These are phyloP conservation scores for Exserohilum rostratum DNA, from an alignment of 2,329 filamentous ascomycete genomes.

Conservation along the genomic window DNA sequence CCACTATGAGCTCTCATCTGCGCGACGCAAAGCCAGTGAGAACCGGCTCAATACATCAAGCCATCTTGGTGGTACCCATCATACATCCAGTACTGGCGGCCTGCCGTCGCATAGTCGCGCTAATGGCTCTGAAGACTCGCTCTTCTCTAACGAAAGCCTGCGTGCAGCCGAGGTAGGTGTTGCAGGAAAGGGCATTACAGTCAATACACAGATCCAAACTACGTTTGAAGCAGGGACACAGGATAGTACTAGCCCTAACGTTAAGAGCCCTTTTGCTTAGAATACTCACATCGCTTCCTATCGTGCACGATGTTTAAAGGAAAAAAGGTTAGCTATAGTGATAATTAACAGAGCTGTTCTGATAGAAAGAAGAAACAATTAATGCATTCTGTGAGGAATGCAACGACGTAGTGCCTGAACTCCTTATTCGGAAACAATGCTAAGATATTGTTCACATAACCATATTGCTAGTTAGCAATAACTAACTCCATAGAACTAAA, in stretches of 20 bases:
- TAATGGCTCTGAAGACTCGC: conserved; percentile 24
- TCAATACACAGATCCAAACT: conserved; percentile 22
- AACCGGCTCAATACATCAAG: conserved; percentile 6
- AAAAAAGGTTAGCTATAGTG: no score
- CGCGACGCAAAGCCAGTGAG: conserved; percentile 17
- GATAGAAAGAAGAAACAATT: no score
- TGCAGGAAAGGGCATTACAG: conserved; percentile 13
- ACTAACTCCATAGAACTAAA: no score
- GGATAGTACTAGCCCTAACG: conserved; percentile 1
- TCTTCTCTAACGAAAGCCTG: conserved; percentile 10
- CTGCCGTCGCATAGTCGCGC: conserved; percentile 6
- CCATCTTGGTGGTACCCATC: not conserved
- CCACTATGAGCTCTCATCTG: conserved; percentile 31
- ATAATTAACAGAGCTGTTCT: no score
- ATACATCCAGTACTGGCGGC: conserved; percentile 1
- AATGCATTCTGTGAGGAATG: no score
- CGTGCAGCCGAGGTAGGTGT: not conserved
- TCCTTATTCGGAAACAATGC: no score
- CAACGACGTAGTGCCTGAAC: no score
- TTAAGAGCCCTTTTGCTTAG: conserved; percentile 7
- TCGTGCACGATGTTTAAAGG: no score
- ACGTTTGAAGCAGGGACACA: conserved; percentile 7
- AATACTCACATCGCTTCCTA: not conserved
- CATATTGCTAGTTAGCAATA: no score
- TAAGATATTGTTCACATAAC: no score